These are phyloP conservation scores for Zostera marina DNA, from an alignment of 116 monocot species.

Conservation along the genomic window DNA sequence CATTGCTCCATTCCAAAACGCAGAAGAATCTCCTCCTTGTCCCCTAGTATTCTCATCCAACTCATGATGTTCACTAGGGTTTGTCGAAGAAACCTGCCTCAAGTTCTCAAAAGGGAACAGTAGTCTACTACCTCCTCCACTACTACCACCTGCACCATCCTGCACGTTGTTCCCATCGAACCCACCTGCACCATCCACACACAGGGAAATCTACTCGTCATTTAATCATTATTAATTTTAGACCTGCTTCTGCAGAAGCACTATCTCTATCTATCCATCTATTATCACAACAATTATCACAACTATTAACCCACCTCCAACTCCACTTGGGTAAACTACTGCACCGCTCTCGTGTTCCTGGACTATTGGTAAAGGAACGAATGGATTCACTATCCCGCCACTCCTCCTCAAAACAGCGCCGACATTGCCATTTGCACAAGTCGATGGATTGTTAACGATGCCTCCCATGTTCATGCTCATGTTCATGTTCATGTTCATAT, in stretches of 20 bases:
- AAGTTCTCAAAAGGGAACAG: conserved; percentile 48
- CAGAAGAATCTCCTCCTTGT: conserved; percentile 29
- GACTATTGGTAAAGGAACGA: conserved; percentile 22
- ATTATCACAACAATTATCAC: no score
- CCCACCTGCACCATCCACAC: conserved; percentile 14
- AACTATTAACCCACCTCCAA: conserved; percentile 28
- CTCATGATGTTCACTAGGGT: conserved; percentile 19
- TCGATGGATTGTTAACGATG: conserved; percentile 1
- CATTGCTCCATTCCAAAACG: conserved; percentile 52
- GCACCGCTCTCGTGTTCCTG: conserved; percentile 13
- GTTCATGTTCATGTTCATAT: conserved; percentile 9
- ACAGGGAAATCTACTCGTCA: conserved; percentile 25
- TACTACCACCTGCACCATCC: conserved; percentile 7
- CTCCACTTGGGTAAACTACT: conserved; percentile 2
- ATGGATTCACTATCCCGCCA: conserved; percentile 16
- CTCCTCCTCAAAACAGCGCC: conserved; percentile 26
- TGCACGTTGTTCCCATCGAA: conserved; percentile 12
- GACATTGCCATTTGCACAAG: no score
- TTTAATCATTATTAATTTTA: no score
- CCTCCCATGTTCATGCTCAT: conserved; percentile 11
- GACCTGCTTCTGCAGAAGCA: no score
- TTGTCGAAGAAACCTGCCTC: conserved; percentile 10
- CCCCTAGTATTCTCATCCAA: conserved; percentile 9
- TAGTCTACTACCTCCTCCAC: conserved; percentile 21
- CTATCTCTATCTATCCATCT: no score